Conservation (phyloP, 768 basidiomycete genomes). For the Lactarius psammicola region DNA sequence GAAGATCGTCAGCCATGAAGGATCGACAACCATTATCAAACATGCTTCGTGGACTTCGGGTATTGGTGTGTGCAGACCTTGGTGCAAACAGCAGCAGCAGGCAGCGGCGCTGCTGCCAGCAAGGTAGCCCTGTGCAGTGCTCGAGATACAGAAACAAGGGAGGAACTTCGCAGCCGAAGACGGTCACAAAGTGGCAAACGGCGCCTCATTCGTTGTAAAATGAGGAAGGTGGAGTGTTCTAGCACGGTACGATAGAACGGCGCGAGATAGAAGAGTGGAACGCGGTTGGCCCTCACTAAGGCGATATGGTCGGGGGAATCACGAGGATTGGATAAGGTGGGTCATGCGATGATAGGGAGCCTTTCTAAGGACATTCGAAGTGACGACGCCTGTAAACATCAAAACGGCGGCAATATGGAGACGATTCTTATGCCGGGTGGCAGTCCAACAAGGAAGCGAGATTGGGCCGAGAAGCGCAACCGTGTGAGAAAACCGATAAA, state of each 20-base stretch:
- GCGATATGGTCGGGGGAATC: neutral
- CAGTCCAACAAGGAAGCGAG: neutral
- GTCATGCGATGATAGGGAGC: neutral
- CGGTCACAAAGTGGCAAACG: neutral
- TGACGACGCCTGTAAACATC: neutral
- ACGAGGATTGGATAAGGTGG: neutral
- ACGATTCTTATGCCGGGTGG: neutral
- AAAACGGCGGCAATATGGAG: neutral
- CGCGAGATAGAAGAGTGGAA: neutral
- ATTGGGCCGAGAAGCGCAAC: neutral
- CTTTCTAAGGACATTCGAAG: constrained; percentile 3
- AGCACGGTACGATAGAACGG: neutral
- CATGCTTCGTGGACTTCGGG: neutral
- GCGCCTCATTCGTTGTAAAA: neutral
- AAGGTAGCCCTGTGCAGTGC: neutral
- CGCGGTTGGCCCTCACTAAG: neutral
- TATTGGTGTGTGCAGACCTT: neutral
- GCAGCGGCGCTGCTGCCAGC: constrained; percentile 19
- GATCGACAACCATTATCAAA: neutral
- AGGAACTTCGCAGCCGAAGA: neutral
- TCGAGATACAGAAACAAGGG: neutral
- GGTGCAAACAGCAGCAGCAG: neutral
- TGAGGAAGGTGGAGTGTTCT: constrained; percentile 1
- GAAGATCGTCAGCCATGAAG: neutral
- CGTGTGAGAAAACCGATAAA: neutral